Evolutionary conservation across 2,329 filamentous ascomycete genomes (phyloP), one percentile per base, ranked within the genome.

Genomic region (Lasiodiplodia citricola): DNA sequence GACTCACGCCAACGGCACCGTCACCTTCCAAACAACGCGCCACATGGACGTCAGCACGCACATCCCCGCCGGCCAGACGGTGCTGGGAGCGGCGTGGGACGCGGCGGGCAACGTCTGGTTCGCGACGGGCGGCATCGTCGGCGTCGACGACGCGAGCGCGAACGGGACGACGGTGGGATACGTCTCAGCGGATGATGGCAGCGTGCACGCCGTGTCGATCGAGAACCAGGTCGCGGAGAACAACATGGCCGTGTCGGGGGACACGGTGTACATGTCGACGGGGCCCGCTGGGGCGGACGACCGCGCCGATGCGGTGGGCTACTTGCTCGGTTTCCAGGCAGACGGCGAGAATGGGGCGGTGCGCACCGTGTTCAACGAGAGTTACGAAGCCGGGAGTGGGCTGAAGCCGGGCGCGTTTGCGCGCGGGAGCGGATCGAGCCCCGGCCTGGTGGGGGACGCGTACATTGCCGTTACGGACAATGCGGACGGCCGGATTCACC

Each of bases 171-270:
- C 55, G 2, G 28, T 57, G 18, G 55, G 55, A 2, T 57, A 57
- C 37, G 23, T 57, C 55, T 7, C 16, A 25, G 7, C 16, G 16
- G 37, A 18, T 6, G 28, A 6, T 28, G 28, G 28, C 28, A 28
- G 28, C 28, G 28, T 28, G 28, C 1, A 28, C 5, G 5, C 5
- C 28, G 4, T 28, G 55, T 25, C 55, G 14, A 41, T 57, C 55
- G 23, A 50, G 7, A 51, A 68, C 37, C 70, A 71, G 51, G 51
- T 68, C 4, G 58, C 71, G 21, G 70, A 72, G 57, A 72, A 72
- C 54, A 68, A 68, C 44, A 71, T 72, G 37, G 70, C 70, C 7
- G 41, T 71, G 66, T 70, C 50, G 47, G 70, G 70, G 4, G 68
- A 41, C 25, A 70, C 70, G 25, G 62, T 69, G 13, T 72, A 62